Evolutionary conservation across 768 basidiomycete genomes (phyloP), one percentile per base, ranked within the genome.

Genomic region (Boletus rubescentipes): DNA sequence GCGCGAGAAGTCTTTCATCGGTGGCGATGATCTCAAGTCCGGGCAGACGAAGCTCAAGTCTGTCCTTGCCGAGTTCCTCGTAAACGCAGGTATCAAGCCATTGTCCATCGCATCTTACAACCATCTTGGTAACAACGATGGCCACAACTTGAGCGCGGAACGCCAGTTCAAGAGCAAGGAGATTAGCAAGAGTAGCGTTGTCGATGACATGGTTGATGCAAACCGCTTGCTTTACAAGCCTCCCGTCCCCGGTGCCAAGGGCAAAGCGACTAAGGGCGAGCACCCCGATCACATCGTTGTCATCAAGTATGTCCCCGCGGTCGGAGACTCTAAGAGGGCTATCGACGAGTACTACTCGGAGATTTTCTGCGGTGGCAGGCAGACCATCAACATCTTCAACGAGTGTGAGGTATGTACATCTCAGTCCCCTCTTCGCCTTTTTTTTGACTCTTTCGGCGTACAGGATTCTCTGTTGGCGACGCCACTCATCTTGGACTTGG

Each of bases 271-370:
- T 62, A 93, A 95, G 74, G 94, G 94, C 64, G 96, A 99, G 75
- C 94, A 98, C 73, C 96, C 96, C 29, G 95, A 98, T 73, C 96
- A 99, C 68, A 82, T 95, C 64, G 87, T 98, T 49, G 93, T 96
- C 51, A 96, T 96, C 83, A 96, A 96, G 79, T 96, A 96, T 62
- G 88, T 98, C 3, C 93, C 93, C 20, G 91, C 94, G 23, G 94
- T 96, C 30, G 95, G 96, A 36, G 97, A 98, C 77, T 92, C 91
- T 53, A 98, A 98, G 84, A 83, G 93, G 52, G 97, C 95, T n/a
- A 93, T 98, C 79, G 97, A 98, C 74, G 95, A 98, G 78, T 98
- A 98, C 75, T 93, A 94, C 73, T 95, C 92, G 11, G 95, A 98
- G 80, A 94, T 98, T 66, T 87, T 95, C 77, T 96, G 95, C 67